Evolutionary conservation across 2,329 filamentous ascomycete genomes (phyloP).

Genomic region (Paraphaeosphaeria sporulosa): DNA sequence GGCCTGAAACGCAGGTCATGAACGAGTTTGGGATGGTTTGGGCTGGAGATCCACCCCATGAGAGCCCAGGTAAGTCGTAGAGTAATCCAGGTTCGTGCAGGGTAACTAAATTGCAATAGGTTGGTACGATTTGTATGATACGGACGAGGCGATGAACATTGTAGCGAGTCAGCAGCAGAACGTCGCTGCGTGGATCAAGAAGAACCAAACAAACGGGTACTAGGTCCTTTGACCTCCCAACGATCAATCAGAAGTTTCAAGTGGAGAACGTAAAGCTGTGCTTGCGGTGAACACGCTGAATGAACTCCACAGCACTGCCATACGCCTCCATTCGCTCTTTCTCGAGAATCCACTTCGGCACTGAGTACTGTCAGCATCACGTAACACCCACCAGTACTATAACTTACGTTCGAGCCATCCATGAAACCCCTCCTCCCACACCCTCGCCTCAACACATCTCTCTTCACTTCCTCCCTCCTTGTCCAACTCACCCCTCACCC

Average conservation of each 20-base stretch:
- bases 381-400: not conserved
- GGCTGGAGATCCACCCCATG: constrained; percentile 52
- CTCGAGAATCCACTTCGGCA: constrained; percentile 24
- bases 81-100: no score
- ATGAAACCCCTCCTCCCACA: constrained; percentile 40
- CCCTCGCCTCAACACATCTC: constrained; percentile 17
- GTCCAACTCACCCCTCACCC: constrained; percentile 48
- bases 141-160: constrained; percentile 49
- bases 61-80: constrained; percentile 29
- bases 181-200: constrained; percentile 38
- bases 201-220: constrained; percentile 10
- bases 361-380: constrained; percentile 13
- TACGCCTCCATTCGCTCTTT: constrained; percentile 27
- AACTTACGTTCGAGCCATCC: constrained; percentile 41
- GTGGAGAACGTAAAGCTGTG: constrained; percentile 14
- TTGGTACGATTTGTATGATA: constrained; percentile 52
- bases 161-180: constrained; percentile 43
- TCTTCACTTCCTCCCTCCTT: constrained; percentile 34
- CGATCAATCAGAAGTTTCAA: no score
- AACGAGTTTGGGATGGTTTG: constrained; percentile 52
- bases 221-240: not conserved
- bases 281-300: constrained; percentile 25
- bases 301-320: constrained; percentile 19
- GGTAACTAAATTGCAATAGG: constrained; percentile 18
- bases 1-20: constrained; percentile 48